Percentiles rank a stretch among this genome's conserved stretches.
Conservation (phyloP, 768 basidiomycete species). For the Fomitopsis serialis region DNA sequence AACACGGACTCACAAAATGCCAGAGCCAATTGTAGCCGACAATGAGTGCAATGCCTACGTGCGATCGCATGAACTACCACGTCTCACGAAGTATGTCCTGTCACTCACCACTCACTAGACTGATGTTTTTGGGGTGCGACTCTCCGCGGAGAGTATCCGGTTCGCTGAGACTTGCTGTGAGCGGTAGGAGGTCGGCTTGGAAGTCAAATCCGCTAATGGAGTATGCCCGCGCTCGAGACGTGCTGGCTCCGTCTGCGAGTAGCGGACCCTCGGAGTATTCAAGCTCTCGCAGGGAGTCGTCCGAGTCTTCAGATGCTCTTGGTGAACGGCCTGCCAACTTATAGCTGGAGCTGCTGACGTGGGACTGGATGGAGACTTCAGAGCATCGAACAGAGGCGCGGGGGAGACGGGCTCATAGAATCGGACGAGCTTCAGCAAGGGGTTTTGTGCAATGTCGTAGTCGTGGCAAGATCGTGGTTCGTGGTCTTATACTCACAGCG, state of each 20-base stretch:
- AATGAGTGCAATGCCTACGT: constrained; percentile 75
- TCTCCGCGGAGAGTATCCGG: constrained; percentile 46
- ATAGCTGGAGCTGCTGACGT: constrained; percentile 21
- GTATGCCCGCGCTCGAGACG: constrained; percentile 43
- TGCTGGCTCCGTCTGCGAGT: constrained; percentile 23
- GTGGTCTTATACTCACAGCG: not conserved
- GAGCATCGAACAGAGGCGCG: constrained; percentile 26
- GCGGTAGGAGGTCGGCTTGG: constrained; percentile 68
- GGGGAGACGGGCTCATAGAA: constrained; percentile 13
- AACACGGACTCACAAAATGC: constrained; percentile 90
- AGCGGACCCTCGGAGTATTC: constrained; percentile 67
- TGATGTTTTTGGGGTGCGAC: constrained; percentile 64
- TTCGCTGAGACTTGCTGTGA: constrained; percentile 73
- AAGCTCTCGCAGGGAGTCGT: constrained; percentile 68
- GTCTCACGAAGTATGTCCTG: not conserved
- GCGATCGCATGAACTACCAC: not conserved
- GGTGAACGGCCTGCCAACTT: constrained; percentile 30
- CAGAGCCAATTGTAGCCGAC: constrained; percentile 85
- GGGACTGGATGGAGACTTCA: constrained; percentile 36
- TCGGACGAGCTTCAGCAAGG: not conserved
- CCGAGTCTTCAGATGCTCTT: constrained; percentile 55
- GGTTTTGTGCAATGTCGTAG: not conserved
- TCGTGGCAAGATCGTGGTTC: not conserved
- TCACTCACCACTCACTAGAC: constrained; percentile 66
- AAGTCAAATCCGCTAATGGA: constrained; percentile 78